Evolutionary conservation across 257 asterid species (phyloP), one percentile per base, ranked within the genome.

Genomic region (Linaria vulgaris): DNA sequence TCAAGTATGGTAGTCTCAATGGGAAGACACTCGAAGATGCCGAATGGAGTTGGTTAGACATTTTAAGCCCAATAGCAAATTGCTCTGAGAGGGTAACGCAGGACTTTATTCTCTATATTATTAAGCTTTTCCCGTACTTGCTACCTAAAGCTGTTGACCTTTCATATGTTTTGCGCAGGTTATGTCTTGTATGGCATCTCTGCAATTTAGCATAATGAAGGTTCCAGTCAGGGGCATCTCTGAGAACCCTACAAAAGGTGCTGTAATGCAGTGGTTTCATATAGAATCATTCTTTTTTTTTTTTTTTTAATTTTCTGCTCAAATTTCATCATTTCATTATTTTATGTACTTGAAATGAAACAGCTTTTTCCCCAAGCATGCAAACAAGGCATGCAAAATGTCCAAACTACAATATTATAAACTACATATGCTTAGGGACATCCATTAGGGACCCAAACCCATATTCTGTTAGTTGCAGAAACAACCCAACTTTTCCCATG

Each of bases 1-100:
- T 84, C 70, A 79, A 79, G 74, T 84, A 84, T 56, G 88, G 88
- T 49, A 59, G 55, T 59, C 73, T 34, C 17, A 52, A 16, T 23
- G 38, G 21, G n/a, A 62, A 68, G 76, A 73, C 63, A 16, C 65
- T 72, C 0, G 20, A n/a, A 9, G 71, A 60, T 46, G 72, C 75
- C 47, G 31, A 54, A 44, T 79, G 91, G 91, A 75, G 48, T 57
- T 84, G 91, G 91, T 59, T 73, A 49, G 84, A 79, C 48, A 64
- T 80, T 57, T 73, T 65, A 24, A 73, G 72, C 71, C 86, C 91
- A 59, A 27, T 70, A 31, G 65, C 72, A 44, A 79, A 71, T 71
- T 77, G 76, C 75, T 75, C 82, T 3, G 83, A 73, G 37, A 77
- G 73, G 74, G 91, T 82, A 58, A 49, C 19, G 37, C 56, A 16